Evolutionary conservation across 768 basidiomycete genomes (phyloP).

Genomic region (Serendipita sp.): DNA sequence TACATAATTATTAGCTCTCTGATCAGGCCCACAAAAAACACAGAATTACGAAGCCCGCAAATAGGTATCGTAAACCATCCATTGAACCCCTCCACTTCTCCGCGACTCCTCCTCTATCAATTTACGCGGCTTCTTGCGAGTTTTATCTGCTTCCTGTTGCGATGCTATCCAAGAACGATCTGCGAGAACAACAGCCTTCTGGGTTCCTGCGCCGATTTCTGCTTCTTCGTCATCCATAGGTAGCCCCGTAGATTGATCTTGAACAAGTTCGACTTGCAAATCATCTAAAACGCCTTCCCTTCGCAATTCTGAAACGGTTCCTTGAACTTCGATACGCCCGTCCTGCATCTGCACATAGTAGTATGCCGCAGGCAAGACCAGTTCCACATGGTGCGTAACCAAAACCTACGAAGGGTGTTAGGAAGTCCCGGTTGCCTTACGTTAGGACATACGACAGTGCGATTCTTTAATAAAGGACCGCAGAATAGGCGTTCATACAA

Average conservation of each 20-base stretch:
- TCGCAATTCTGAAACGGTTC: slow-evolving; percentile 22
- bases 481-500: slow-evolving; percentile 46
- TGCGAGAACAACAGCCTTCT: not conserved
- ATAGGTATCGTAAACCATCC: slow-evolving; percentile 15
- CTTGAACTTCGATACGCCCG: slow-evolving; percentile 26
- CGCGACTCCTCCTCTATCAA: slow-evolving; percentile 13
- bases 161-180: not conserved
- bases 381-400: slow-evolving; percentile 30
- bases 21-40: not conserved
- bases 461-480: slow-evolving; percentile 45
- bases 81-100: slow-evolving; percentile 13
- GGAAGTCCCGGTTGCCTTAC: no score
- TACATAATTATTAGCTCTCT: not conserved
- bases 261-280: not conserved
- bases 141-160: slow-evolving; percentile 14
- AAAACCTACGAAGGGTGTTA: slow-evolving; percentile 16
- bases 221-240: not conserved
- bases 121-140: slow-evolving; percentile 47
- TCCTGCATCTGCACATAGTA: slow-evolving; percentile 26
- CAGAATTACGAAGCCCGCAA: slow-evolving; percentile 12
- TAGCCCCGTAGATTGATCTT: not conserved
- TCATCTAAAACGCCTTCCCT: slow-evolving; percentile 21
- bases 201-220: not conserved
- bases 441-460: slow-evolving; percentile 40
- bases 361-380: slow-evolving; percentile 24